Conservation (phyloP, 257 asterid species). For the Salvia splendens region DNA sequence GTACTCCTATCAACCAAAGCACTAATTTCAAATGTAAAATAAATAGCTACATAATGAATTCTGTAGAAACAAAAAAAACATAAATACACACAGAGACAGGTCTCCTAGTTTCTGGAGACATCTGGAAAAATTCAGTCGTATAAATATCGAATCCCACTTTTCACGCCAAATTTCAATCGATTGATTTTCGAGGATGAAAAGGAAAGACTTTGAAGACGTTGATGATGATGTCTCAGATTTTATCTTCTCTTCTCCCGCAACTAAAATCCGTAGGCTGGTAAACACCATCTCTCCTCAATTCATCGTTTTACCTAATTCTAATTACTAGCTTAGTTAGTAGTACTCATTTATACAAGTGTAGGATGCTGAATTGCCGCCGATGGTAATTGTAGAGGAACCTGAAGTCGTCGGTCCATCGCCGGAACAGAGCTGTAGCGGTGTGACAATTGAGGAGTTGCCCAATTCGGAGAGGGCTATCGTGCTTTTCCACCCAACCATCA, state of each 20-base stretch:
- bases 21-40: no score
- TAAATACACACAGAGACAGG: no score
- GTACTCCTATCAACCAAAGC: no score
- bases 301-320: not conserved
- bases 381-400: conserved; percentile 47
- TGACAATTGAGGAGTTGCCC: conserved; percentile 62
- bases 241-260: conserved; percentile 57
- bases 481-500: conserved; percentile 44
- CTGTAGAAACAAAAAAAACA: no score
- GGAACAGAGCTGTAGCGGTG: conserved; percentile 37
- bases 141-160: no score
- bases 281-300: not conserved
- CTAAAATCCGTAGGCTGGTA: conserved; percentile 72
- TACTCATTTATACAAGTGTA: conserved; percentile 10
- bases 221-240: conserved; percentile 55
- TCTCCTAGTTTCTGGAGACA: no score
- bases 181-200: conserved; percentile 45
- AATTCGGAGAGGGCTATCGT: conserved; percentile 55
- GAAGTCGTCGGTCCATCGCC: conserved; percentile 41
- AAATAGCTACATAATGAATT: no score
- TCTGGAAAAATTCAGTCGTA: no score
- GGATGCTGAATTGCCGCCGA: conserved; percentile 62
- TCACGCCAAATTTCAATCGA: no score
- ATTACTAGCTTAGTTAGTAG: not conserved
- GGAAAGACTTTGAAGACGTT: conserved; percentile 55